Evolutionary conservation across 306 rosid species (phyloP).

Genomic region (Dryas alaskensis): DNA sequence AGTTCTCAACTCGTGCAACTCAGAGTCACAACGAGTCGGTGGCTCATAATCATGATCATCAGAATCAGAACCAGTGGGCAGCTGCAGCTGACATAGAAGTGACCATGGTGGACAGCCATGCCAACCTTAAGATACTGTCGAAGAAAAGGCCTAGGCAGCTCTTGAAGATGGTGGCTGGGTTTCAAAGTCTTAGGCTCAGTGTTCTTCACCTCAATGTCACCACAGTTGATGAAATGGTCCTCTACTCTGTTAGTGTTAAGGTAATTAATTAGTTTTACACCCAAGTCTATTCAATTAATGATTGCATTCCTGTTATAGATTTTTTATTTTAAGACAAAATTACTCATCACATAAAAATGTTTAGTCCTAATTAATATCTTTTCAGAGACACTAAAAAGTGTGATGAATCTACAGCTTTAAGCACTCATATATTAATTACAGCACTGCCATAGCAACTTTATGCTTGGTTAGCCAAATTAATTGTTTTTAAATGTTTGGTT

Average conservation of each 20-base stretch:
- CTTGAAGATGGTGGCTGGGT: constrained; percentile 58
- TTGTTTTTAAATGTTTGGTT: too few species aligned
- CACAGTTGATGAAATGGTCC: constrained; percentile 54
- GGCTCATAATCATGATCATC: too few species aligned
- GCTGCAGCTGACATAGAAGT: constrained; percentile 83
- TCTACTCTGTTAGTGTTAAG: constrained; percentile 80
- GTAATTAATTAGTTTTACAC: constrained; percentile 21
- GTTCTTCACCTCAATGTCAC: constrained; percentile 87
- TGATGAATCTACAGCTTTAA: too few species aligned
- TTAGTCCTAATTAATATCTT: too few species aligned
- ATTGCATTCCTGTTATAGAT: background rate
- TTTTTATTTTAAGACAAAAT: too few species aligned
- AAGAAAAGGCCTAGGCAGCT: constrained; percentile 54
- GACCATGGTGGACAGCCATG: constrained; percentile 80
- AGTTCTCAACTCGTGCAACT: constrained; percentile 53
- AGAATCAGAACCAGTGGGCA: constrained; percentile 31
- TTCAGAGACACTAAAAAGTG: too few species aligned
- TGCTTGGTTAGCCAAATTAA: too few species aligned
- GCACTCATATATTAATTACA: too few species aligned
- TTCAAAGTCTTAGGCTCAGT: constrained; percentile 55
- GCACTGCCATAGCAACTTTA: too few species aligned
- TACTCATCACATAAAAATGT: too few species aligned
- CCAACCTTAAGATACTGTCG: constrained; percentile 67
- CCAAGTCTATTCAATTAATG: background rate
- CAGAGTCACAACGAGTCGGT: constrained; percentile 27